Conservation (phyloP, 2,329 filamentous ascomycete species). For the Cytospora chrysosperma region DNA sequence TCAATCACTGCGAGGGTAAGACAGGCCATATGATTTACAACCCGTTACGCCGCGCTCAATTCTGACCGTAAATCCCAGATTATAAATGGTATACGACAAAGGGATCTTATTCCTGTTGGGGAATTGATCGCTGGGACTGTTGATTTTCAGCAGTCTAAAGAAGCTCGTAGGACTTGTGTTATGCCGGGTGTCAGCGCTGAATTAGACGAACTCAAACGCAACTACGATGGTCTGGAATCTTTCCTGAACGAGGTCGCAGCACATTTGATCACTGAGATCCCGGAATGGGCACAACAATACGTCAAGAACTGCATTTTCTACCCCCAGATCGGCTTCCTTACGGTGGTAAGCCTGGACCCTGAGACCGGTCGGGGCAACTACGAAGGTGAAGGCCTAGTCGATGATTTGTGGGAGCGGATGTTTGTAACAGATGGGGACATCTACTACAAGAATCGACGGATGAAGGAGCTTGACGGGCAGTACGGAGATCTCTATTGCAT, state of each 20-base stretch:
- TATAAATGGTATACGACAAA: constrained; percentile 57
- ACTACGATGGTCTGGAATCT: constrained; percentile 73
- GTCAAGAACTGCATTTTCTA: constrained; percentile 81
- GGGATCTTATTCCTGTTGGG: constrained; percentile 64
- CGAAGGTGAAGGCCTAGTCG: constrained; percentile 55
- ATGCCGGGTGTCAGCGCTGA: constrained; percentile 67
- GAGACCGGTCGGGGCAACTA: constrained; percentile 60
- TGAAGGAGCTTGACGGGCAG: constrained; percentile 75
- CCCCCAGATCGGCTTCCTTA: constrained; percentile 87
- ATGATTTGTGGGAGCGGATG: constrained; percentile 71
- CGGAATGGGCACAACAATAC: constrained; percentile 53
- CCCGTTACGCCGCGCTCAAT: neutral
- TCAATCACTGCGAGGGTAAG: constrained; percentile 53
- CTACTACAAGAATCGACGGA: constrained; percentile 85
- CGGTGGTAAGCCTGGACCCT: constrained; percentile 65
- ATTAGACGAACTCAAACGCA: constrained; percentile 75
- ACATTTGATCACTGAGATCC: constrained; percentile 62
- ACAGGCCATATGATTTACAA: neutral
- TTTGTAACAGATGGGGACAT: constrained; percentile 70
- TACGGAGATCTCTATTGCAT: constrained; percentile 82
- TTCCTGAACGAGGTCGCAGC: constrained; percentile 68
- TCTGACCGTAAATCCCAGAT: constrained; percentile 42
- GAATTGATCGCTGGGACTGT: constrained; percentile 70
- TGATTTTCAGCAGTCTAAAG: constrained; percentile 75
- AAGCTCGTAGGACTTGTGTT: constrained; percentile 71